Percentiles rank a stretch among this genome's conserved stretches.
Evolutionary conservation across 1,284 basidiomycete genomes (phyloP).

Genomic region (Mycena sp.): DNA sequence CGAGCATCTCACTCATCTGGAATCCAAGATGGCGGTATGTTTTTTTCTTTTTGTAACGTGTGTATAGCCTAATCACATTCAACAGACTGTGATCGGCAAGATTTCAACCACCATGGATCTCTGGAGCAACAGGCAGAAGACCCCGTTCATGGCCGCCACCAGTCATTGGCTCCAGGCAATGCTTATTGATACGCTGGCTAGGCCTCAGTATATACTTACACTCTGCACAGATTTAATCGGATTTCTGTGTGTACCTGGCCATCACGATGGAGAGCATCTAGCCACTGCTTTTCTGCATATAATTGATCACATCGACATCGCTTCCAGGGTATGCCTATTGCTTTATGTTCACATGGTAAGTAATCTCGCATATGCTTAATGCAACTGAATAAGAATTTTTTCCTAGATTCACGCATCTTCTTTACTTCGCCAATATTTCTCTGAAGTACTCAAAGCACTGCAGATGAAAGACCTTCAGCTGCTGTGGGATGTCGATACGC

Average conservation of each 20-base stretch:
- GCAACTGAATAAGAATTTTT: no score
- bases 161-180: conserved; percentile 42
- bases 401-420: conserved; percentile 40
- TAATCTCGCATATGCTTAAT: no score
- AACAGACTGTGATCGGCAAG: conserved; percentile 39
- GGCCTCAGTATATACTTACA: conserved; percentile 26
- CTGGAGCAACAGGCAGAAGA: conserved; percentile 44
- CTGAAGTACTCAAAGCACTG: conserved; percentile 10
- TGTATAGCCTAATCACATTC: not conserved
- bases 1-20: conserved; percentile 30
- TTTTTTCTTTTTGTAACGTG: not conserved
- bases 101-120: conserved; percentile 45
- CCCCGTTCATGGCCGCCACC: conserved; percentile 47
- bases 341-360: no score
- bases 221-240: conserved; percentile 42
- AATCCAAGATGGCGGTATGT: conserved; percentile 27
- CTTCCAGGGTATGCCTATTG: not conserved
- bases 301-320: conserved; percentile 35
- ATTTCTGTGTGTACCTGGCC: conserved; percentile 42
- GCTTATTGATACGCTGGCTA: conserved; percentile 23
- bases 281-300: conserved; percentile 40
- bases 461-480: conserved; percentile 35
- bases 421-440: conserved; percentile 37
- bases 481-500: conserved; percentile 46
- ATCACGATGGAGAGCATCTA: conserved; percentile 45